These are phyloP conservation scores for Trichoderma atroviride DNA, from an alignment of 2,329 filamentous ascomycete genomes.

Conservation along the genomic window DNA sequence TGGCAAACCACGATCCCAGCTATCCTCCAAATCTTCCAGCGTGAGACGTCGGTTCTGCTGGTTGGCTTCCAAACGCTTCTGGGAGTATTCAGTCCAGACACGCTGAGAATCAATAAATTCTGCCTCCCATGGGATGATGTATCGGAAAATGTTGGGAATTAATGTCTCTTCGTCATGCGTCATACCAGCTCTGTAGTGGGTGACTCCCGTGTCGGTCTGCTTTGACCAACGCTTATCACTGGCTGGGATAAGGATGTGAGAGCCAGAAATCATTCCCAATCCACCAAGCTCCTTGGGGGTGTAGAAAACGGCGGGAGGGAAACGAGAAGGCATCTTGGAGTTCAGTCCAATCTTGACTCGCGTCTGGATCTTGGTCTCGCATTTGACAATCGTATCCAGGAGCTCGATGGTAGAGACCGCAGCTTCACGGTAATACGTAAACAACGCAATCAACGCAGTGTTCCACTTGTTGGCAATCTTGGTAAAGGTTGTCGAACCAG, in stretches of 20 bases:
- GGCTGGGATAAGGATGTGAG: constrained; percentile 94
- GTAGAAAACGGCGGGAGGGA: constrained; percentile 97
- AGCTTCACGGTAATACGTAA: constrained; percentile 98
- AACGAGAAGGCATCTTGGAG: constrained; percentile 99
- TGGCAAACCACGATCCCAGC: constrained; percentile 95
- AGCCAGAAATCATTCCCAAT: constrained; percentile 97
- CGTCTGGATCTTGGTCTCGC: constrained; percentile 98
- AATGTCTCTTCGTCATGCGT: constrained; percentile 96
- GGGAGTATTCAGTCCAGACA: constrained; percentile 98
- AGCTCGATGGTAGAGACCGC: constrained; percentile 93
- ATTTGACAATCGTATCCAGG: constrained; percentile 97
- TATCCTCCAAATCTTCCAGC: constrained; percentile 94
- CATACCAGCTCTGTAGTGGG: constrained; percentile 97
- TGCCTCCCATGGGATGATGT: constrained; percentile 98
- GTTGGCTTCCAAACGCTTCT: constrained; percentile 95
- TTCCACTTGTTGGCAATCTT: constrained; percentile 99
- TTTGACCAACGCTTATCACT: constrained; percentile 99
- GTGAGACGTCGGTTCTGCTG: constrained; percentile 95
- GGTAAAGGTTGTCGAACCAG: constrained; percentile 97
- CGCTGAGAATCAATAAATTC: constrained; percentile 99
- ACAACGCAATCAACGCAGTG: constrained; percentile 92
- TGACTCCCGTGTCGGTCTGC: constrained; percentile 96
- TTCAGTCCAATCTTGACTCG: constrained; percentile 98
- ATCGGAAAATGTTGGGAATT: constrained; percentile 98
- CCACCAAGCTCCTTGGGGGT: constrained; percentile 97